Evolutionary conservation across 2,329 filamentous ascomycete genomes (phyloP), one percentile per base, ranked within the genome.

Genomic region (Cladosporium sp.): DNA sequence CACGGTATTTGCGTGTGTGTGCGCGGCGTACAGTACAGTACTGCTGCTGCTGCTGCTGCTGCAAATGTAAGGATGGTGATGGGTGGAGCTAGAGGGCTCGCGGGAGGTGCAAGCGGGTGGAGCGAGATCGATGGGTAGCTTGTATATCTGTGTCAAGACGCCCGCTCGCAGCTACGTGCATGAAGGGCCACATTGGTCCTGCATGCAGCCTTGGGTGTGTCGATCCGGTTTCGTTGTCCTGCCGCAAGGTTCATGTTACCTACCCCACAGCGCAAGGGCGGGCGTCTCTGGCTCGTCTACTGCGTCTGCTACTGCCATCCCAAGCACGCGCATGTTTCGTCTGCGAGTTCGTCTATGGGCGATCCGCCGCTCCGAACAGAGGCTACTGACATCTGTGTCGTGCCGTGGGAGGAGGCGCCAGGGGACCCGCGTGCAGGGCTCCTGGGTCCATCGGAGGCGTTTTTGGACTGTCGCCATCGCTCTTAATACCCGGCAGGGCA

Each of bases 121-220:
- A 53, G 60, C 60, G 49, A 58, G 62, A 59, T 64, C 62, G 54
- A 49, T 46, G 51, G 53, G 34, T 64, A 58, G 54, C 62, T 64
- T 64, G 62, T 64, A 64, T 64, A 64, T 64, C 54, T 64, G 62
- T 56, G 62, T 64, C 54, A 59, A 64, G 62, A 64, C 54, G 32
- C 39, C 49, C 62, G 26, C 54, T 51, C 53, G 48, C 39, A 58
- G 34, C 46, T n/a, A 25, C 54, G 48, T 64, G 62, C 62, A 64
- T 63, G 51, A 32, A 51, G 56, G 62, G 39, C 39, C 54, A 59
- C 62, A 58, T 51, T 32, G 30, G 43, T 30, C 62, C 54, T 64
- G 60, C 60, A 46, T 64, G 36, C 43, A 58, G 30, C 21, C 62
- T 53, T 58, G 56, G 32, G n/a, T 26, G 34, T 25, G 43, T 53